Conservation (phyloP, 2,329 filamentous ascomycete species). For the Penicillium sp. region DNA sequence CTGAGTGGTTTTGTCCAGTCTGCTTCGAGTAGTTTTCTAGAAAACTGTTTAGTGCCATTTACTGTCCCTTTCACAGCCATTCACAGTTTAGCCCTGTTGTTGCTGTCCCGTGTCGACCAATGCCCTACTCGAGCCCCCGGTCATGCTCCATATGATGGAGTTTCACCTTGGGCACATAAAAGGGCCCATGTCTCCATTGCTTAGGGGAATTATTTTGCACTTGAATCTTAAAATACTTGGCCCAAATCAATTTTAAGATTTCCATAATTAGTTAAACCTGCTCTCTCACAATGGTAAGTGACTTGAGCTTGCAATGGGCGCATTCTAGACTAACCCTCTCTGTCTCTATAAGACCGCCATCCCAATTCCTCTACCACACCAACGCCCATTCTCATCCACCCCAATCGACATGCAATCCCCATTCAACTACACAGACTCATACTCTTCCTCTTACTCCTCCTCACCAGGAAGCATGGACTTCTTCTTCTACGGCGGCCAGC, state of each 20-base stretch:
- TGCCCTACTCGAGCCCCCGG: neutral
- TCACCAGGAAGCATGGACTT: slow-evolving; percentile 28
- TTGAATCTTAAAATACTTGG: neutral
- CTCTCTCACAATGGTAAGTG: slow-evolving; percentile 23
- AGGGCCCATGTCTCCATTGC: neutral
- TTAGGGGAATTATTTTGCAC: neutral
- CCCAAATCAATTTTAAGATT: neutral
- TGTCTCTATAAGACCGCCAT: slow-evolving; percentile 18
- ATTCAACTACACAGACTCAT: slow-evolving; percentile 22
- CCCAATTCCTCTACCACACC: slow-evolving; percentile 10
- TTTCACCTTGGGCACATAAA: slow-evolving; percentile 9
- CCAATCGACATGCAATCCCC: slow-evolving; percentile 23
- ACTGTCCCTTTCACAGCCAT: neutral
- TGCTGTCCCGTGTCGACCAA: slow-evolving; percentile 8
- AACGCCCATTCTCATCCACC: slow-evolving; percentile 5
- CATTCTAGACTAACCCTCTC: slow-evolving; percentile 12
- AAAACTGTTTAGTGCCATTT: slow-evolving; percentile 4
- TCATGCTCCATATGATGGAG: slow-evolving; percentile 2
- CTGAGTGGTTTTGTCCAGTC: slow-evolving; percentile 15
- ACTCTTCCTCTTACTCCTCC: slow-evolving; percentile 21
- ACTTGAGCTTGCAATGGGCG: neutral
- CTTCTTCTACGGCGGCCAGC: slow-evolving; percentile 24
- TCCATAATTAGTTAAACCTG: slow-evolving; percentile 8
- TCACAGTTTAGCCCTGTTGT: neutral
- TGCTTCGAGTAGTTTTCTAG: slow-evolving; percentile 10